Base-by-base conservation (phyloP, 345 rosid species). In the Raphanus sativus region DNA sequence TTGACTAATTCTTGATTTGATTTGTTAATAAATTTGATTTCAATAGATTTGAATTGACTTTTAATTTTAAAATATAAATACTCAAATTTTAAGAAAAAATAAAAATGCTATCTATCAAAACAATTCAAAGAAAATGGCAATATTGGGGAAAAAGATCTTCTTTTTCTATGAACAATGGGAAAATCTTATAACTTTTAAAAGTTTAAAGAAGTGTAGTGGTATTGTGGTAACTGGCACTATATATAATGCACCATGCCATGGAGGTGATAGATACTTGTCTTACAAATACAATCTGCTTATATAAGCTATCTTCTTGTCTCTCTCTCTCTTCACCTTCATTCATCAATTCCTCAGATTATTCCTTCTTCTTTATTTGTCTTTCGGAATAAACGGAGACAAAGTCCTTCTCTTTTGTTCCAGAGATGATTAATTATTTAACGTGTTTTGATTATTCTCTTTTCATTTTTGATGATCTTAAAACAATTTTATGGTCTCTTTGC, bases 191-290 rank as follows among this genome's bases (percentile, higher is more conserved):
- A 17, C 2, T 54, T 54, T 54, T 6, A 17, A 21, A 17, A 2
- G 10, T 55, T 2, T 7, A 17, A 55, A 55, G 55, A 50, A 15
- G 32, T 34, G 45, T 45, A 52, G 6, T 50, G 56, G 42, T 36
- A 36, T 36, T 36, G 42, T 36, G 42, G 70, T 52, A 26, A 62
- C 36, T 69, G 38, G 40, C 62, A 62, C 11, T 36, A 63, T 77
- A 78, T 70, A 77, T 30, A 78, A 72, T 56, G 81, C 71, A 71
- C 81, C 81, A 56, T 78, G 77, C 81, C 60, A 72, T 67, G 73
- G 74, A 78, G 77, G 81, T 78, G 81, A 78, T 40, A 40, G 21
- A 21, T 21, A 21, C 21, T 21, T 21, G 21, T 70, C 60, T 58
- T 52, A 69, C 74, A 62, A 76, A 60, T 34, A 25, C 45, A 65